Percentiles rank a stretch among this genome's conserved stretches.
phyloP scores from a whole-genome alignment of 2,329 filamentous ascomycete genomes.

The Zymoseptoria ardabiliae region DNA sequence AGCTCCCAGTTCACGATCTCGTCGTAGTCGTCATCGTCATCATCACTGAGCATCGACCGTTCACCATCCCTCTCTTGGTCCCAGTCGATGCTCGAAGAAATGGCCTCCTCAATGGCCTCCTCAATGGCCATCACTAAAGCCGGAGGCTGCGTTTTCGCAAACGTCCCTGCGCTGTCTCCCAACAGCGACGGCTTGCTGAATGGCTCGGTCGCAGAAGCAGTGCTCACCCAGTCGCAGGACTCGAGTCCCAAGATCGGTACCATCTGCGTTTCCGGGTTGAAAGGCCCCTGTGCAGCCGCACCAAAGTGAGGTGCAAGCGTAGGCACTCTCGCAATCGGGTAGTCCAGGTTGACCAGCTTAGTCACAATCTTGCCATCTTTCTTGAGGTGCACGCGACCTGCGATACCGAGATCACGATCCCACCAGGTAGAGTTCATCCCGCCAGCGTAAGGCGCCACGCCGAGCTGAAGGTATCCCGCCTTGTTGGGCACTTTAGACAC shows the following conservation, averaged over 20 bases:
- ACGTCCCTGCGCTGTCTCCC: slow-evolving; percentile 50
- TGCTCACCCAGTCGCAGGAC: slow-evolving; percentile 19
- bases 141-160: slow-evolving; percentile 75
- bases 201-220: slow-evolving; percentile 28
- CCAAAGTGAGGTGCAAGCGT: slow-evolving; percentile 94
- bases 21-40: slow-evolving; percentile 25
- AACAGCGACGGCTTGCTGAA: slow-evolving; percentile 36
- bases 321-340: slow-evolving; percentile 88
- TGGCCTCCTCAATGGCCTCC: slow-evolving; percentile 55
- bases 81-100: slow-evolving; percentile 48
- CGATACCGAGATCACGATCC: slow-evolving; percentile 89
- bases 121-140: slow-evolving; percentile 78
- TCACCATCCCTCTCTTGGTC: not conserved
- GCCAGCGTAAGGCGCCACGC: slow-evolving; percentile 87
- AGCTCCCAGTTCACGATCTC: slow-evolving; percentile 93
- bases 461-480: slow-evolving; percentile 80
- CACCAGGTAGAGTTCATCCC: slow-evolving; percentile 87
- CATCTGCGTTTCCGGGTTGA: slow-evolving; percentile 87
- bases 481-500: slow-evolving; percentile 76
- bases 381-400: slow-evolving; percentile 78
- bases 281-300: slow-evolving; percentile 54
- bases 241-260: slow-evolving; percentile 91
- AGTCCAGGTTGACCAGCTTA: slow-evolving; percentile 82
- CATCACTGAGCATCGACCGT: not conserved
- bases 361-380: slow-evolving; percentile 71